phyloP scores from a whole-genome alignment of 176 grass and related monocot genomes.

The sorghum (Sorghum bicolor) region Sorghum_bicolor_NCBIv3 NC_012870.2:11596501-11597000 shows the following conservation, averaged over 20 bases:
- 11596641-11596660: neutral
- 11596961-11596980: neutral
- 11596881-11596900: neutral
- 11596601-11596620: neutral
- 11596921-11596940: neutral
- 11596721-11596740: neutral
- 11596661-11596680: neutral
- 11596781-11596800: neutral
- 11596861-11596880: neutral
- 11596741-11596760: neutral
- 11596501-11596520: neutral
- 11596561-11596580: neutral
- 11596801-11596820: neutral
- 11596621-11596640: neutral
- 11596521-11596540: neutral
- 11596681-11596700: neutral
- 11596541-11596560: neutral
- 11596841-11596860: neutral
- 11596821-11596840: neutral
- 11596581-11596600: neutral
- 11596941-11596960: neutral
- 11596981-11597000: neutral
- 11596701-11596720: neutral
- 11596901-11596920: neutral
- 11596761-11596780: neutral